Conservation (phyloP, 768 basidiomycete genomes). For the Coprinopsis sp. region DNA sequence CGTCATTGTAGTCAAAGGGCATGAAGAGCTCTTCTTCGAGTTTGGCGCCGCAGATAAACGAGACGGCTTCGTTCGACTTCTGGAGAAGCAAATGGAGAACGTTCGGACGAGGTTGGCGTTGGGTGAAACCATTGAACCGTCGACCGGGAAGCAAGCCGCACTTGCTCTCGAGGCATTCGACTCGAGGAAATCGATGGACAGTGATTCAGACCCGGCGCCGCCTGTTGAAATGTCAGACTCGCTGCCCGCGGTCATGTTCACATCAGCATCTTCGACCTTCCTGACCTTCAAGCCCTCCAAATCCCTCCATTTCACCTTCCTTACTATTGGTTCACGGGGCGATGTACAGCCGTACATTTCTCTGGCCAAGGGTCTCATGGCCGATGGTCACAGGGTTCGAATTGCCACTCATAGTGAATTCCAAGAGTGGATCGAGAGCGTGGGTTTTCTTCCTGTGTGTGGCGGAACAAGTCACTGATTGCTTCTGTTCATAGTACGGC, state of each 20-base stretch:
- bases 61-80: slow-evolving; percentile 65
- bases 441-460: slow-evolving; percentile 35
- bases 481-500: slow-evolving; percentile 60
- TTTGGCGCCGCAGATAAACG: slow-evolving; percentile 80
- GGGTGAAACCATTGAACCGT: slow-evolving; percentile 40
- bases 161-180: slow-evolving; percentile 85
- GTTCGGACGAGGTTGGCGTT: slow-evolving; percentile 44
- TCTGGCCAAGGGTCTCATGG: slow-evolving; percentile 84
- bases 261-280: slow-evolving; percentile 92
- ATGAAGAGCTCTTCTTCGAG: slow-evolving; percentile 98
- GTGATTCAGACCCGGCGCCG: slow-evolving; percentile 40
- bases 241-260: slow-evolving; percentile 91
- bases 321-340: slow-evolving; percentile 94
- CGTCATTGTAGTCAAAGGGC: slow-evolving; percentile 86
- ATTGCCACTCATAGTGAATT: slow-evolving; percentile 98
- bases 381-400: slow-evolving; percentile 81
- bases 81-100: slow-evolving; percentile 81
- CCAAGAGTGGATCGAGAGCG: slow-evolving; percentile 90
- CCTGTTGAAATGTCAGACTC: slow-evolving; percentile 62
- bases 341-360: slow-evolving; percentile 99
- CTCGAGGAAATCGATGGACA: slow-evolving; percentile 34
- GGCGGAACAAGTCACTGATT: neutral
- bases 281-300: slow-evolving; percentile 91
- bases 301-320: slow-evolving; percentile 83
- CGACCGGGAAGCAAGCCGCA: slow-evolving; percentile 61